These are phyloP conservation scores for Turnera subulata DNA, from an alignment of 345 rosid species.

Conservation along the genomic window DNA sequence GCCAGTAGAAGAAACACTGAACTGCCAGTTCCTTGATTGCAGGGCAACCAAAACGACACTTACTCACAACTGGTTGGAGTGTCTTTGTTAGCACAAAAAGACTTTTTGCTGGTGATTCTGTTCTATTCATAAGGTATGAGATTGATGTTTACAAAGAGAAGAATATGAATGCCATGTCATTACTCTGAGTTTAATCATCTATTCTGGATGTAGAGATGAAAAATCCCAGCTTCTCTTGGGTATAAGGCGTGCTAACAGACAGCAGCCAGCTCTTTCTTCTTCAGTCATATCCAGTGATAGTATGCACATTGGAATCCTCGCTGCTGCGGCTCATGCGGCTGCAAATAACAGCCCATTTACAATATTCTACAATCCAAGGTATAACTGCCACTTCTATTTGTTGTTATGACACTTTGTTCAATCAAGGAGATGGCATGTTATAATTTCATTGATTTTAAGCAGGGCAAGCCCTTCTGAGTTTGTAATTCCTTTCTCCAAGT, in stretches of 20 bases:
- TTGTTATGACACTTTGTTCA: not conserved
- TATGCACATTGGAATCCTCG: conserved; percentile 99
- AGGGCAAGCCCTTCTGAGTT: conserved; percentile 97
- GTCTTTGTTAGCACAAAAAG: conserved; percentile 90
- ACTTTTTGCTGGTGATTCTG: conserved; percentile 92
- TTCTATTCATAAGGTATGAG: conserved; percentile 78
- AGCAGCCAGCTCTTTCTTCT: conserved; percentile 88
- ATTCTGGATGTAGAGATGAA: conserved; percentile 65
- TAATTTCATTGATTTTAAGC: conserved; percentile 23
- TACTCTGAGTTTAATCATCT: not conserved
- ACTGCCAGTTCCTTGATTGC: conserved; percentile 17
- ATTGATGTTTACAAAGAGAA: not conserved
- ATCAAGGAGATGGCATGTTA: not conserved
- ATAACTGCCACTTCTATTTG: conserved; percentile 8
- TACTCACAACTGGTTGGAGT: conserved; percentile 96
- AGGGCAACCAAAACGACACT: conserved; percentile 93
- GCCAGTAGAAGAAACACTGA: conserved; percentile 1
- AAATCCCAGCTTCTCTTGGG: conserved; percentile 89
- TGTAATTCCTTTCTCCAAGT: conserved; percentile 95
- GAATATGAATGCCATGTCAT: not conserved
- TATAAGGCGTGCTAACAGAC: conserved; percentile 79
- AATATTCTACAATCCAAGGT: conserved; percentile 96
- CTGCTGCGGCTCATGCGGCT: conserved; percentile 99
- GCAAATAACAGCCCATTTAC: conserved; percentile 90
- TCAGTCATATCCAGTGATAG: conserved; percentile 97